These are phyloP conservation scores for Karstenula rhodostoma DNA, from an alignment of 2,329 filamentous ascomycete genomes.

Conservation along the genomic window DNA sequence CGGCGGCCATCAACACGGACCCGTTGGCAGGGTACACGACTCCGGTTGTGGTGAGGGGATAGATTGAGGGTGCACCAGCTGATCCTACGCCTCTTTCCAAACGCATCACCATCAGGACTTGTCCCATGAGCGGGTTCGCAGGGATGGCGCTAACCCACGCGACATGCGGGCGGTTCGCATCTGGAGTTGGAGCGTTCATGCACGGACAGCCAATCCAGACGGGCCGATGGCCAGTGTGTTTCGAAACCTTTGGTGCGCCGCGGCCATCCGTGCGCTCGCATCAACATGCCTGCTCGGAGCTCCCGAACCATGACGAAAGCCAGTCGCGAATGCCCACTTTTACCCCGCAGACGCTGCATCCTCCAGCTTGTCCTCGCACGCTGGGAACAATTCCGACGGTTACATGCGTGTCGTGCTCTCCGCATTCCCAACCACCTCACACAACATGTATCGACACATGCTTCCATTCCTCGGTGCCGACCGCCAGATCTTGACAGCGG, in stretches of 20 bases:
- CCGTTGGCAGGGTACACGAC: conserved; percentile 18
- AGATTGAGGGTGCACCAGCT: conserved; percentile 13
- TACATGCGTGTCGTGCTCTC: conserved; percentile 16
- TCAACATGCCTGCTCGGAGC: conserved; percentile 1
- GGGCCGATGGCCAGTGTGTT: conserved; percentile 19
- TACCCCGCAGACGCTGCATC: conserved; percentile 18
- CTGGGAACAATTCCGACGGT: conserved; percentile 2
- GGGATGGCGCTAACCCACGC: conserved; percentile 25
- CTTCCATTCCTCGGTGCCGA: conserved; percentile 26
- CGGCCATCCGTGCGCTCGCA: conserved; percentile 15
- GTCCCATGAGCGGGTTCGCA: conserved; percentile 14
- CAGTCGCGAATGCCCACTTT: conserved; percentile 23
- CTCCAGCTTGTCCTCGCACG: background rate
- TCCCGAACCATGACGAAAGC: conserved; percentile 24
- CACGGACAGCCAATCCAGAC: conserved; percentile 24
- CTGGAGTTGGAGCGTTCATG: conserved; percentile 28
- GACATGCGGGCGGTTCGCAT: conserved; percentile 27
- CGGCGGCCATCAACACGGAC: conserved; percentile 19
- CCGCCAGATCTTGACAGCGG: conserved; percentile 19
- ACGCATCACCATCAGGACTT: conserved; percentile 17
- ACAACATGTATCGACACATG: conserved; percentile 1
- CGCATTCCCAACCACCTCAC: conserved; percentile 19
- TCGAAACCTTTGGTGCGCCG: conserved; percentile 26
- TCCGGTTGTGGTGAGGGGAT: conserved; percentile 2
- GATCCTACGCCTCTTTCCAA: conserved; percentile 15